Evolutionary conservation across 2,329 filamentous ascomycete species (phyloP), one percentile per base, ranked within the genome.

Genomic region (Fusarium luffae): DNA sequence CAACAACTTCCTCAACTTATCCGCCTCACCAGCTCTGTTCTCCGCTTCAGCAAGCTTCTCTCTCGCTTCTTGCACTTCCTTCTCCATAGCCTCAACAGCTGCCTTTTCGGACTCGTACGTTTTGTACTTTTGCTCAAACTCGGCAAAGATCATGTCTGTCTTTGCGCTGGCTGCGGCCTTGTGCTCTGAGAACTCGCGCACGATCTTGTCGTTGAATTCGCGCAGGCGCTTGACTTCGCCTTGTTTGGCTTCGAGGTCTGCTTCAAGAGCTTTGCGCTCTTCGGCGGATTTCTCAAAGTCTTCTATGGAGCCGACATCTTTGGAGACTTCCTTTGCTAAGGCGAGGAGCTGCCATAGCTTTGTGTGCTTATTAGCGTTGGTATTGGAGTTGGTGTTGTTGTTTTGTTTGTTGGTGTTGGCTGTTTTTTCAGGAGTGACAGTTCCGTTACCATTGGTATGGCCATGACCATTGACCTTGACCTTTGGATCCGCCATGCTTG

Each of bases 21-120:
- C 82, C 32, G 83, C 82, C 47, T 84, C 83, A 46, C 84, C 82
- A 13, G 65, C 40, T 42, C 65, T 73, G n/a, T 55, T 54, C 51
- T 83, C 79, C 7, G 86, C 78, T 69, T 83, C 80, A 57, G 66
- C 59, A 0, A 77, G 61, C 18, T 69, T 69, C 51, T 82, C 80
- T 59, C 79, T 82, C 40, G 84, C 83, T 52, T 83, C 82, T 2
- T 62, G 65, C 21, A 81, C 77, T 30, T 85, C 82, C 66, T 82
- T 81, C 78, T 83, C 82, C 80, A 85, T 83, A 74, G 83, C 83
- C 43, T 73, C 71, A 2, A 76, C 58, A 5, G 62, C 69, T 0
- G 59, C 51, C 41, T 75, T 76, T 59, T 75, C 67, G 2, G 72
- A 74, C 59, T 76, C 74, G 44, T 72, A 76, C 9, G 63, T 67